Percentiles rank a stretch among this genome's conserved stretches.
Evolutionary conservation across 192 early-diverging fungal genomes (phyloP).

Genomic region (Chytriomyces hyalinus): DNA sequence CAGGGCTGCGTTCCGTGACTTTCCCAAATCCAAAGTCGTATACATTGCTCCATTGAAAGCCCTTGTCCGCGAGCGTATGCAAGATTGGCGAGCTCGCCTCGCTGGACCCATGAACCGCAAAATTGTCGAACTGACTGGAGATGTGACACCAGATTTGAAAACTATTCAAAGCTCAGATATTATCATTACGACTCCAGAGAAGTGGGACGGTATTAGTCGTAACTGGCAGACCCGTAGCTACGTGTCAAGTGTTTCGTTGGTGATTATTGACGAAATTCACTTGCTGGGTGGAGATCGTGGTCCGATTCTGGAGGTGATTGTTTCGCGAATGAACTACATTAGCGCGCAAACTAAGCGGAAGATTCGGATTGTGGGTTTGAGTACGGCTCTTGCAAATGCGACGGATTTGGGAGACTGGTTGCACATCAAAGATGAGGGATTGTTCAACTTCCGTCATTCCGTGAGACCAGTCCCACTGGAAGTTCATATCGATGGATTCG

Average conservation of each 20-base stretch:
- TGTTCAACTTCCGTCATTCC: conserved; percentile 97
- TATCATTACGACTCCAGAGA: conserved; percentile 97
- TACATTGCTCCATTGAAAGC: conserved; percentile 99
- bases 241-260: conserved; percentile 82
- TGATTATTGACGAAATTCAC: conserved; percentile 99
- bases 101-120: conserved; percentile 73
- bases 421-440: conserved; percentile 79
- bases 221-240: conserved; percentile 89
- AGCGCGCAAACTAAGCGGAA: conserved; percentile 72
- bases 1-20: conserved; percentile 78
- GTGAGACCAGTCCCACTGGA: conserved; percentile 97
- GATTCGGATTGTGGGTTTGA: conserved; percentile 93
- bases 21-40: conserved; percentile 83
- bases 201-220: conserved; percentile 98
- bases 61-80: conserved; percentile 92
- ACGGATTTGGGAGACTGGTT: conserved; percentile 96
- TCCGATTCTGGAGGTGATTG: conserved; percentile 96
- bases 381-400: conserved; percentile 96
- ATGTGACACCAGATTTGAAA: conserved; percentile 89
- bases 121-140: conserved; percentile 95
- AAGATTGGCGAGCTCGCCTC: conserved; percentile 83
- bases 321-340: conserved; percentile 98
- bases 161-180: conserved; percentile 90
- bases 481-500: conserved; percentile 96
- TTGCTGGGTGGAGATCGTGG: conserved; percentile 95